Evolutionary conservation across 768 basidiomycete genomes (phyloP).

Genomic region (Terana coerulea): DNA sequence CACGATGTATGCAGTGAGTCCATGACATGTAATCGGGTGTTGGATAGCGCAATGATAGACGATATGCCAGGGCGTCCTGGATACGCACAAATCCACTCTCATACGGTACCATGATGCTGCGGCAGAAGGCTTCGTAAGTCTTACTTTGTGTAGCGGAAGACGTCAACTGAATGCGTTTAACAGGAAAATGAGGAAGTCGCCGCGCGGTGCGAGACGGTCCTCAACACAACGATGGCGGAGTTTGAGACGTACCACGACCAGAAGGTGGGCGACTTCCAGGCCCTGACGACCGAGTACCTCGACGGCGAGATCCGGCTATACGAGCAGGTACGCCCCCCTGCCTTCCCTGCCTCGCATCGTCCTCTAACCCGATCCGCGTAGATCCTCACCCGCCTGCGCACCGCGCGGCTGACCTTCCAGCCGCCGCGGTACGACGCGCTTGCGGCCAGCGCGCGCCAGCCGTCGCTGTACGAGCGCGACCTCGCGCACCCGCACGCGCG

Average conservation of each 20-base stretch:
- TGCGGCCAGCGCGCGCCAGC: slow-evolving; percentile 47
- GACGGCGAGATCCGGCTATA: slow-evolving; percentile 77
- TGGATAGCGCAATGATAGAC: too few species aligned
- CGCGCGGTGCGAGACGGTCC: slow-evolving; percentile 79
- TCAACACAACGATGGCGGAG: slow-evolving; percentile 88
- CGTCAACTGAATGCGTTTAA: neutral
- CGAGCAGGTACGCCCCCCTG: slow-evolving; percentile 49
- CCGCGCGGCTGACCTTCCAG: slow-evolving; percentile 54
- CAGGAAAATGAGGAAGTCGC: slow-evolving; percentile 64
- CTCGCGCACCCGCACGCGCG: slow-evolving; percentile 52
- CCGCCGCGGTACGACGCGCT: slow-evolving; percentile 44
- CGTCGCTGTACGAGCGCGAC: slow-evolving; percentile 77
- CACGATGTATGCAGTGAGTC: slow-evolving; percentile 60
- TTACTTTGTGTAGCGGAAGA: neutral
- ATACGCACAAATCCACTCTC: slow-evolving; percentile 71
- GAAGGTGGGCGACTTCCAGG: slow-evolving; percentile 65
- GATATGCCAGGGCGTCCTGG: slow-evolving; percentile 54
- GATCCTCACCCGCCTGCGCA: slow-evolving; percentile 55
- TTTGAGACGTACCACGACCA: slow-evolving; percentile 77
- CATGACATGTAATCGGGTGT: neutral
- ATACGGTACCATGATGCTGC: slow-evolving; percentile 59
- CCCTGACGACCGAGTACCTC: slow-evolving; percentile 60
- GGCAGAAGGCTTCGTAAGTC: slow-evolving; percentile 31
- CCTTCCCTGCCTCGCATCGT: neutral
- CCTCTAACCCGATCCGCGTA: slow-evolving; percentile 19